A percentile compares a stretch with the other conserved stretches of the same genome.
Conservation (phyloP, 805 yeast species). For the Clavispora vitiphila region DNA sequence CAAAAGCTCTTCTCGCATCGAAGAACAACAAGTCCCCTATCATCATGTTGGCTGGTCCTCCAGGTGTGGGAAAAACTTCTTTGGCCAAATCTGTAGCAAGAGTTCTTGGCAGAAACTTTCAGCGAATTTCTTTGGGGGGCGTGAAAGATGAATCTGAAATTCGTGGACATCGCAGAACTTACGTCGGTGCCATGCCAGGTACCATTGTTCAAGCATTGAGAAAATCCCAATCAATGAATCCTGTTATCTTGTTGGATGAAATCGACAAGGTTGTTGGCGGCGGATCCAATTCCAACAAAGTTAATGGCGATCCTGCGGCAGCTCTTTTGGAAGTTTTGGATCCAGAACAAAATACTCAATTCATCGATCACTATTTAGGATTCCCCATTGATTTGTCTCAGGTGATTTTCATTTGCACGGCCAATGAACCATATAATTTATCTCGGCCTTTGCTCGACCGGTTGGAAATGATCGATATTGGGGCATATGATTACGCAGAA, state of each 20-base stretch:
- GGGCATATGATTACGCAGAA: constrained; percentile 77
- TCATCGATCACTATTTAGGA: constrained; percentile 79
- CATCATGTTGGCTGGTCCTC: constrained; percentile 81
- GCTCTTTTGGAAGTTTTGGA: constrained; percentile 84
- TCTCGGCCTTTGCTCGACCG: constrained; percentile 78
- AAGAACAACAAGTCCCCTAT: constrained; percentile 60
- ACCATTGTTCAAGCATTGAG: constrained; percentile 70
- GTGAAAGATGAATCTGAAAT: constrained; percentile 85
- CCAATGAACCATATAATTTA: constrained; percentile 67
- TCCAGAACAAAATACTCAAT: constrained; percentile 78
- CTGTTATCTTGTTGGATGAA: constrained; percentile 79
- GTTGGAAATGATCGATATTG: constrained; percentile 73
- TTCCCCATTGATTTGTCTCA: constrained; percentile 82
- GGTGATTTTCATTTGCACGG: constrained; percentile 79
- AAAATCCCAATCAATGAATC: constrained; percentile 73
- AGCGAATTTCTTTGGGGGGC: constrained; percentile 81
- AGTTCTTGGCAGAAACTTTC: constrained; percentile 68
- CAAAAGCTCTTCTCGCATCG: constrained; percentile 17
- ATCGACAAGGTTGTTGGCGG: constrained; percentile 73
- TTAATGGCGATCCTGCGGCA: constrained; percentile 85
- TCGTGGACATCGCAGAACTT: constrained; percentile 86
- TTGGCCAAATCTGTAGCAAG: constrained; percentile 77
- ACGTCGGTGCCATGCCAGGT: constrained; percentile 92
- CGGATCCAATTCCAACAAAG: constrained; percentile 34
- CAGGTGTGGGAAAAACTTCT: constrained; percentile 91